Evolutionary conservation across 1,284 basidiomycete genomes (phyloP).

Genomic region (Takashimella tepidaria): DNA sequence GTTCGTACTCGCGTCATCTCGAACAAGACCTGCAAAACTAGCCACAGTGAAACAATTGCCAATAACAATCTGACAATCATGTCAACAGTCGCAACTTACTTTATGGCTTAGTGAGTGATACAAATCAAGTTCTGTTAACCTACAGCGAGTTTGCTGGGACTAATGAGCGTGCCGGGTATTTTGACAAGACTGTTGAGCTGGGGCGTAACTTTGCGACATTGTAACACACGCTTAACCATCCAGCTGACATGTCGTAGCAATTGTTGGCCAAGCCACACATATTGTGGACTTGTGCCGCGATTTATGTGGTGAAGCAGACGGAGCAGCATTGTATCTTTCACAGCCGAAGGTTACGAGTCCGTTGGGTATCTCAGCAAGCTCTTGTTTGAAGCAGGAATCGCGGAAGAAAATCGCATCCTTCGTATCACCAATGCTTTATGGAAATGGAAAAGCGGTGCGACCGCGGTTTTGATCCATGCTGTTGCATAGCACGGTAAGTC

Average conservation of each 20-base stretch:
- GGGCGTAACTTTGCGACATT: slow-evolving; percentile 14
- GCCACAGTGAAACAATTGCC: not conserved
- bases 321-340: not conserved
- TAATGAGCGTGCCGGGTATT: slow-evolving; percentile 10
- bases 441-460: slow-evolving; percentile 16
- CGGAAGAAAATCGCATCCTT: slow-evolving; percentile 8
- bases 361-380: not conserved
- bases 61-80: not conserved
- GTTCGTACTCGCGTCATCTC: no score
- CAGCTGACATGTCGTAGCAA: slow-evolving; percentile 4
- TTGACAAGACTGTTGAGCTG: slow-evolving; percentile 17
- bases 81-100: not conserved
- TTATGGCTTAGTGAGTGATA: not conserved
- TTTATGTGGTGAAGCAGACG: slow-evolving; percentile 2
- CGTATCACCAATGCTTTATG: slow-evolving; percentile 24
- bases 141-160: not conserved
- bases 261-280: slow-evolving; percentile 19
- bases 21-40: no score
- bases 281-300: slow-evolving; percentile 8
- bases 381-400: slow-evolving; percentile 3
- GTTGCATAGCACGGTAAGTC: slow-evolving; percentile 19
- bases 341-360: not conserved
- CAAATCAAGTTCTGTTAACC: no score
- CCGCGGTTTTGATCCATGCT: slow-evolving; percentile 17
- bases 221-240: slow-evolving; percentile 5